Evolutionary conservation across 129 eudicot species (phyloP).

Genomic region (Helichrysum umbraculigerum): DNA sequence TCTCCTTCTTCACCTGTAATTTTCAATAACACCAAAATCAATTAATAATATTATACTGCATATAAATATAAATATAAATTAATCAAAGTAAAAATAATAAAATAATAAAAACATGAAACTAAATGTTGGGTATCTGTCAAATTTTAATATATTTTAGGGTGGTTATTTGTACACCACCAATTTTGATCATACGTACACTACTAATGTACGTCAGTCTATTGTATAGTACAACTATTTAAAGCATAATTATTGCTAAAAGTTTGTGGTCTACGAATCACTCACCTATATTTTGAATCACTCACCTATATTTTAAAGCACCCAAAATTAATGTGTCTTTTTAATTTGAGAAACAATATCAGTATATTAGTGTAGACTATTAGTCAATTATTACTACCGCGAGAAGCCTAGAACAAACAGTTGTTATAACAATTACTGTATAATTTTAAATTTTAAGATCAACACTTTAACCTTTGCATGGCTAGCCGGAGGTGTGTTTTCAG

Average conservation of each 20-base stretch:
- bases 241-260: too few species aligned
- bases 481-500: constrained; percentile 35
- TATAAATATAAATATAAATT: too few species aligned
- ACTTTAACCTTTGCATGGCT: constrained; percentile 81
- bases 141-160: neutral
- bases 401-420: too few species aligned
- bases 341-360: neutral
- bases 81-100: neutral
- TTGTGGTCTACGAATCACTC: too few species aligned
- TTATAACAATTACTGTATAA: neutral
- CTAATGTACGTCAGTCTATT: too few species aligned
- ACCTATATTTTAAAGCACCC: too few species aligned
- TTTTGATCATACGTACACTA: too few species aligned
- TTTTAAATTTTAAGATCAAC: neutral
- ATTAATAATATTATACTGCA: neutral
- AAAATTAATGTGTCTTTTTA: neutral
- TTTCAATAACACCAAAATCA: constrained; percentile 8
- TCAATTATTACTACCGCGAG: too few species aligned
- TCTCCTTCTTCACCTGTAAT: constrained; percentile 62
- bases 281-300: too few species aligned
- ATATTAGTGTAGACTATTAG: neutral
- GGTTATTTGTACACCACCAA: too few species aligned
- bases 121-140: neutral
- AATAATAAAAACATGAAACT: neutral
- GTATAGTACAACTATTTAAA: too few species aligned